A percentile compares a stretch with the other conserved stretches of the same genome.
Evolutionary conservation across 1,284 basidiomycete genomes (phyloP).

Genomic region (Puccinia hordei): DNA sequence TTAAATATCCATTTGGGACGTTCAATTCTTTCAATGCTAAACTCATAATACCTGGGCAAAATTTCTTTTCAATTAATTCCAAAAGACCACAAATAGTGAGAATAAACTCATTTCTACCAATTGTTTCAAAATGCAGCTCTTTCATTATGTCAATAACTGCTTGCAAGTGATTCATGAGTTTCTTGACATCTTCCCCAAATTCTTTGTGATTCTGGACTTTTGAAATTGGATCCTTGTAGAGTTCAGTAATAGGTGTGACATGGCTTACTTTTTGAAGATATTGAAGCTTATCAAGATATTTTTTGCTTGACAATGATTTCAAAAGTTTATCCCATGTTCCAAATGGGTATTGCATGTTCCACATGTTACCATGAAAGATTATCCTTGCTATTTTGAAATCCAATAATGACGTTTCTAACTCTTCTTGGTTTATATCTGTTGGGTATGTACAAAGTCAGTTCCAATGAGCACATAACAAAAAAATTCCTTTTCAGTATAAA

Average conservation of each 20-base stretch:
- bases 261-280: not conserved
- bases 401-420: not conserved
- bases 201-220: not conserved
- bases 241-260: not conserved
- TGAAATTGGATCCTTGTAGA: not conserved
- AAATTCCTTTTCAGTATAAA: not conserved
- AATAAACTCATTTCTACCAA: not conserved
- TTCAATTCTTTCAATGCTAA: not conserved
- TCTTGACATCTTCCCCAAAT: not conserved
- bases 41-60: not conserved
- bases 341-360: not conserved
- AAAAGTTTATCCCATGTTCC: not conserved
- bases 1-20: not conserved
- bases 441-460: not conserved
- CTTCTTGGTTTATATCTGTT: not conserved
- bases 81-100: not conserved
- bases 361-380: not conserved
- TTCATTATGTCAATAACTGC: not conserved
- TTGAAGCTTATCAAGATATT: not conserved
- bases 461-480: not conserved
- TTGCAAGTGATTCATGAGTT: not conserved
- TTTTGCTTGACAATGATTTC: not conserved
- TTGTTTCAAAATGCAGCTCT: not conserved
- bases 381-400: not conserved
- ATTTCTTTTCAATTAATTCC: not conserved